Conservation (phyloP, 768 basidiomycete genomes). For the Lactarius hengduanensis region DNA sequence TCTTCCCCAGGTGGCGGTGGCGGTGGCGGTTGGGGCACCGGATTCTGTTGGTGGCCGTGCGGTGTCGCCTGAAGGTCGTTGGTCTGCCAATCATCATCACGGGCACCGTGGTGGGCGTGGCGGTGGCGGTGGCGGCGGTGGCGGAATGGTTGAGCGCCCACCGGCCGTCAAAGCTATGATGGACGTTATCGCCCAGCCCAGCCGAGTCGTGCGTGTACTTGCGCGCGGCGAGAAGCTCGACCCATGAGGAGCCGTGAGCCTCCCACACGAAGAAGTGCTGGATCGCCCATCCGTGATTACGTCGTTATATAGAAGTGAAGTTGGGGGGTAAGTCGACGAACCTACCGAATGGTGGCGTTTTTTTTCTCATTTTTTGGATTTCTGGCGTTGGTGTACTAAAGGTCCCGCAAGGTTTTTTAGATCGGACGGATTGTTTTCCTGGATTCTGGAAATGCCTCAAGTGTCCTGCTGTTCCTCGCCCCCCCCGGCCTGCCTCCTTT, state of each 20-base stretch:
- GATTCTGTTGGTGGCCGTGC: constrained; percentile 22
- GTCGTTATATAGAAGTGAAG: neutral
- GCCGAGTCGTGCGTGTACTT: constrained; percentile 73
- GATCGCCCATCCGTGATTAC: neutral
- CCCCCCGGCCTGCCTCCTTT: too few relatives aligned
- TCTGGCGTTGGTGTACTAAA: too few relatives aligned
- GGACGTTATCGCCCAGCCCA: constrained; percentile 71
- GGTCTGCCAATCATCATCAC: constrained; percentile 16
- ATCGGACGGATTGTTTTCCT: constrained; percentile 5
- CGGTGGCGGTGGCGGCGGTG: constrained; percentile 34
- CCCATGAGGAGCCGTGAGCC: constrained; percentile 35
- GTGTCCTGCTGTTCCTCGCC: neutral
- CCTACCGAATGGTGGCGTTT: neutral
- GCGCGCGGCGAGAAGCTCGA: constrained; percentile 86
- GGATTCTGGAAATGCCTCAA: constrained; percentile 5
- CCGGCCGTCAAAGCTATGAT: constrained; percentile 81
- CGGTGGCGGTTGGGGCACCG: neutral
- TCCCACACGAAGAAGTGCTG: neutral
- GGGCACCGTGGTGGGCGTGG: constrained; percentile 22
- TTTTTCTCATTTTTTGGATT: neutral
- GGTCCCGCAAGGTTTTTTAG: neutral
- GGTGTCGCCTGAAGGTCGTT: constrained; percentile 35
- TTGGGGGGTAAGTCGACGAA: neutral
- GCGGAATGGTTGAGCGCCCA: constrained; percentile 69
- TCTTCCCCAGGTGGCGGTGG: constrained; percentile 33